These are phyloP conservation scores for Trifolium dubium DNA, from an alignment of 306 rosid species.

Conservation along the genomic window DNA sequence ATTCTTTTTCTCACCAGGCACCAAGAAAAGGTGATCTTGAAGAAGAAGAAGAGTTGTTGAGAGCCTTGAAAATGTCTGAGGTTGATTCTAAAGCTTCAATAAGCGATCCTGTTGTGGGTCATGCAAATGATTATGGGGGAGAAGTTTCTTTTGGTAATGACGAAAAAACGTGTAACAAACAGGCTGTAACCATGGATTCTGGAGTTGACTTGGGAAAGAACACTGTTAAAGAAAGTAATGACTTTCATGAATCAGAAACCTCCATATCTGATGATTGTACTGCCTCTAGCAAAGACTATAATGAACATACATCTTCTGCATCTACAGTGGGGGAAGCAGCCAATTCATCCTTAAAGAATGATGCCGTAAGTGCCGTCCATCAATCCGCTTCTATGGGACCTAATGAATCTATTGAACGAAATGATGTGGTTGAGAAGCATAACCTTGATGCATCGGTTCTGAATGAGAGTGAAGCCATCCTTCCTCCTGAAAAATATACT, in stretches of 20 bases:
- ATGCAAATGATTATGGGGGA: slow-evolving; percentile 38
- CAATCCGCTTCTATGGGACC: slow-evolving; percentile 46
- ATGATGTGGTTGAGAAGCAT: slow-evolving; percentile 50
- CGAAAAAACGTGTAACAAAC: slow-evolving; percentile 37
- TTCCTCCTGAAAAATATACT: slow-evolving; percentile 48
- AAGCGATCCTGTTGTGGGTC: slow-evolving; percentile 49
- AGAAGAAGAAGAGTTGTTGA: slow-evolving; percentile 85
- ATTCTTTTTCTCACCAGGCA: slow-evolving; percentile 54
- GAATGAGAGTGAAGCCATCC: slow-evolving; percentile 50
- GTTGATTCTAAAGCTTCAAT: slow-evolving; percentile 45
- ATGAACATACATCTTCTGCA: slow-evolving; percentile 46
- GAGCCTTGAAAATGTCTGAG: slow-evolving; percentile 73
- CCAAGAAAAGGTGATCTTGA: slow-evolving; percentile 83
- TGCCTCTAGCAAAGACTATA: slow-evolving; percentile 46
- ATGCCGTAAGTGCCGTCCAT: slow-evolving; percentile 43
- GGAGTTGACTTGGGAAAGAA: slow-evolving; percentile 53
- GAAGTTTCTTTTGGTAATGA: slow-evolving; percentile 48
- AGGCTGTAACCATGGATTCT: slow-evolving; percentile 47
- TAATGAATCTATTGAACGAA: slow-evolving; percentile 47
- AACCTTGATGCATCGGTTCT: slow-evolving; percentile 44
- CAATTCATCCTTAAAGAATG: slow-evolving; percentile 47
- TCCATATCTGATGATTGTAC: slow-evolving; percentile 49
- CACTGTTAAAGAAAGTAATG: slow-evolving; percentile 43
- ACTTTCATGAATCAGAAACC: slow-evolving; percentile 49
- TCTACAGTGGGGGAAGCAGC: slow-evolving; percentile 45